Base-by-base conservation (phyloP, 2,329 filamentous ascomycete species). In the Aspergillus sp. region DNA sequence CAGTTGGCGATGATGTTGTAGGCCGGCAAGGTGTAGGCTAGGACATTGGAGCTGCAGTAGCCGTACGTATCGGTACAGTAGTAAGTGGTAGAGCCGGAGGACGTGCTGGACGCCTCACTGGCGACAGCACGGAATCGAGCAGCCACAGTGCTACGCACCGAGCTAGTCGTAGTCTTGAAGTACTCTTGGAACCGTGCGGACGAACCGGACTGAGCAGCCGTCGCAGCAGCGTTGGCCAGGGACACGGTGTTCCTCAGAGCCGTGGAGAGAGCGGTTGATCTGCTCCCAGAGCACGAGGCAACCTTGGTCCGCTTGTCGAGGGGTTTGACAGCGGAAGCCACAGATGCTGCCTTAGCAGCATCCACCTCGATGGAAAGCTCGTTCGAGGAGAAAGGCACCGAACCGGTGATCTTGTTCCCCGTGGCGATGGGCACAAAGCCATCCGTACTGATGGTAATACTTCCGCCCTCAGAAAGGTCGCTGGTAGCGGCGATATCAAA, bases 1-100 rank as follows among this genome's bases (percentile, higher is more conserved):
- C 85, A 88, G 73, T 86, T 85, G 51, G 80, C 81, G 67, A 87
- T 81, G 64, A 78, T 72, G 66, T 79, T 80, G 24, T 60, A 62
- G 1, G 74, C 71, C 1, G 82, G 81, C 4, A 84, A 68, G 0
- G 84, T 86, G 66, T 86, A 88, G 1, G 85, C 85, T 16, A 88
- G 70, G 3, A 84, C 79, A 43, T 75, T 75, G 44, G 59, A 56
- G 4, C 64, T 57, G 59, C 85, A 88, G 56, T 76, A 78, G 1
- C 68, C 65, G 62, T 81, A 81, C 2, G 76, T 69, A 60, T 88
- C 84, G 14, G 70, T 73, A 74, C 85, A 88, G 73, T 83, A 82
- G 60, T 81, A 82, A 1, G 68, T 69, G 2, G 82, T 82, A 2
- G 65, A 61, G 1, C 81, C 79, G 0, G 71, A 66, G 22, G 68